Evolutionary conservation across 108 stramenopile genomes (phyloP), one percentile per base, ranked within the genome.

Genomic region (Fistulifera pelliculosa): DNA sequence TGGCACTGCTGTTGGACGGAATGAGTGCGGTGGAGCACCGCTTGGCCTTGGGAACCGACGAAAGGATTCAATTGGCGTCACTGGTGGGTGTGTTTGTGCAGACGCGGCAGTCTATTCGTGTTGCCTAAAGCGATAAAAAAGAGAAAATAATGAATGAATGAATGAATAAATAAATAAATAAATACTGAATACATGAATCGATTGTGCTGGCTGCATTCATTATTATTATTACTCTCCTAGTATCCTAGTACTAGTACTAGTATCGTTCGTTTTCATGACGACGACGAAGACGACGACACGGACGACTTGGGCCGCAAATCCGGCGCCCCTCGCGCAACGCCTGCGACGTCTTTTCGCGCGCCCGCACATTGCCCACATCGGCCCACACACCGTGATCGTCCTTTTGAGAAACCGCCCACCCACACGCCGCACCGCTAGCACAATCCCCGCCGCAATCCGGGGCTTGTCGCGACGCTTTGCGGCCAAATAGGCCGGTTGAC

Each of bases 341-440:
- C 68, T 88, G 87, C 16, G 73, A 68, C 1, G 87, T 84, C 64
- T 88, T 88, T 56, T 80, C 81, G 27, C 75, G 49, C 0, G 87
- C 87, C 70, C 81, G 81, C 51, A 60, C 72, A 35, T 79, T 77
- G 1, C 77, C 87, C 2, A 79, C 76, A 62, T 83, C 82, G 19
- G 54, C 61, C 69, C 74, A 74, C 15, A 44, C 23, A 12, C 38
- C 28, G 38, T 19, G 7, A 6, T 43, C 28, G 8, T 27, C 12
- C 79, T 85, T 68, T 80, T 86, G 49, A 90, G 66, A 66, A 90
- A 90, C 5, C 82, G 77, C 1, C 88, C 88, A 22, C 75, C 70
- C 44, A 50, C 60, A 11, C 65, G 50, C 22, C 83, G 77, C 31
- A 90, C 70, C 41, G 68, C 64, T 23, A 64, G 65, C 25, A 90